phyloP scores from a whole-genome alignment of 1,284 basidiomycete genomes.

The Cryptococcus deneoformans region DNA sequence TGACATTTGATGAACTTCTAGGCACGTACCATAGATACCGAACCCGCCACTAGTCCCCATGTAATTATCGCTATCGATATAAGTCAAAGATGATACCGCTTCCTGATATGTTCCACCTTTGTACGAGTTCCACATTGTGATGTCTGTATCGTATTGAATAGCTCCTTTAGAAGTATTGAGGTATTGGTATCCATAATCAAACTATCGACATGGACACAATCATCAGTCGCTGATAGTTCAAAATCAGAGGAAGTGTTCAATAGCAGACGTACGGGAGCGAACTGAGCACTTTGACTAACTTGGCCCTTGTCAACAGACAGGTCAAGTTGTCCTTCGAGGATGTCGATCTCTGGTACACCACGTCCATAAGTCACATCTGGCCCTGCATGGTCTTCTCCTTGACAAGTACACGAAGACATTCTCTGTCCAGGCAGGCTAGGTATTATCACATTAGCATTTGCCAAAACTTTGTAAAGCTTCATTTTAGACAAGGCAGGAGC shows the following conservation, averaged over 20 bases:
- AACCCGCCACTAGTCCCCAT: constrained; percentile 28
- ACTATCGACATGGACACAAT: too few species aligned
- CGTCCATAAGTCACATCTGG: constrained; percentile 57
- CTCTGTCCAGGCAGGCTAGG: too few species aligned
- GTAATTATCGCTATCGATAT: constrained; percentile 55
- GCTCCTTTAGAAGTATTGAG: constrained; percentile 53
- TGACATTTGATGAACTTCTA: too few species aligned
- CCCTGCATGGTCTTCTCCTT: constrained; percentile 63
- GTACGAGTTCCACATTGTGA: constrained; percentile 69
- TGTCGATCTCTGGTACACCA: constrained; percentile 65
- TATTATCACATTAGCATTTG: too few species aligned
- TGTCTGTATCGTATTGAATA: constrained; percentile 38
- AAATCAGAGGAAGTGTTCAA: too few species aligned
- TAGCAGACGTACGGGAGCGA: constrained; percentile 22
- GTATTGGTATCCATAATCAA: constrained; percentile 65
- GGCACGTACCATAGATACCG: constrained; percentile 55
- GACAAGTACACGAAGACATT: constrained; percentile 54
- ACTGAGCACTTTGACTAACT: constrained; percentile 30
- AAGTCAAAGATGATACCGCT: constrained; percentile 59
- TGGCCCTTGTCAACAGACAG: constrained; percentile 11
- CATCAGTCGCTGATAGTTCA: too few species aligned
- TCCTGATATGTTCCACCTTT: constrained; percentile 75
- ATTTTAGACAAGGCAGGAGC: too few species aligned
- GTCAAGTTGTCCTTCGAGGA: constrained; percentile 59
- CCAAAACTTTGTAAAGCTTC: too few species aligned